Evolutionary conservation across 805 yeast genomes (phyloP).

Genomic region (Pichia cabralensis): DNA sequence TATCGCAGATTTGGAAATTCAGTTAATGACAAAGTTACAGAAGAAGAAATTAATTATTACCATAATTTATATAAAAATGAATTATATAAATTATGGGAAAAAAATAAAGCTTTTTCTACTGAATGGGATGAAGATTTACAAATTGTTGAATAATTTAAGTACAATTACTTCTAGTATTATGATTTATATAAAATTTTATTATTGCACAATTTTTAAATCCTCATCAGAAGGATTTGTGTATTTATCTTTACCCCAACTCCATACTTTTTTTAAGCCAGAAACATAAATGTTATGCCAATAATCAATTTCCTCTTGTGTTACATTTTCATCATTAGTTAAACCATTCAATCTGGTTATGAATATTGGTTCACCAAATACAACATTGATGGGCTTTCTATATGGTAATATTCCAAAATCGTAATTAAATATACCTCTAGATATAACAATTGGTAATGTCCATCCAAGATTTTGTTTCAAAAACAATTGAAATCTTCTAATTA

Average conservation of each 20-base stretch:
- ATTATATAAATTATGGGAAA: conserved; percentile 52
- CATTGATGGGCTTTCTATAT: conserved; percentile 65
- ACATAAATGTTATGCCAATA: conserved; percentile 69
- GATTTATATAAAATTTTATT: background rate
- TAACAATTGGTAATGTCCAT: conserved; percentile 83
- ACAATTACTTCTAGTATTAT: background rate
- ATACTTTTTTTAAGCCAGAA: conserved; percentile 50
- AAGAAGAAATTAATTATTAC: conserved; percentile 51
- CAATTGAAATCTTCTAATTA: conserved; percentile 43
- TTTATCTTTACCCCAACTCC: conserved; percentile 49
- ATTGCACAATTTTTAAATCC: conserved; percentile 36
- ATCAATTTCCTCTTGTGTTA: conserved; percentile 41
- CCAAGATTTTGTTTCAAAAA: conserved; percentile 65
- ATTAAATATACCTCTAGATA: conserved; percentile 87
- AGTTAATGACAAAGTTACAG: conserved; percentile 23
- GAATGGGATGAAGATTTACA: conserved; percentile 38
- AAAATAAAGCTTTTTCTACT: conserved; percentile 45
- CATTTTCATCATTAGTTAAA: conserved; percentile 16
- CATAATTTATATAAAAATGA: conserved; percentile 64
- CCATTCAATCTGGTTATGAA: conserved; percentile 25
- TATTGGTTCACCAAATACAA: conserved; percentile 63
- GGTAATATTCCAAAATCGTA: conserved; percentile 90
- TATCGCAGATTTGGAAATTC: conserved; percentile 16
- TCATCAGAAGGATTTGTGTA: conserved; percentile 38
- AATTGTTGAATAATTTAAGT: conserved; percentile 30